A percentile compares a stretch with the other conserved stretches of the same genome.
phyloP scores from a whole-genome alignment of 139 green algal species.

The Klebsormidium nitens region DNA sequence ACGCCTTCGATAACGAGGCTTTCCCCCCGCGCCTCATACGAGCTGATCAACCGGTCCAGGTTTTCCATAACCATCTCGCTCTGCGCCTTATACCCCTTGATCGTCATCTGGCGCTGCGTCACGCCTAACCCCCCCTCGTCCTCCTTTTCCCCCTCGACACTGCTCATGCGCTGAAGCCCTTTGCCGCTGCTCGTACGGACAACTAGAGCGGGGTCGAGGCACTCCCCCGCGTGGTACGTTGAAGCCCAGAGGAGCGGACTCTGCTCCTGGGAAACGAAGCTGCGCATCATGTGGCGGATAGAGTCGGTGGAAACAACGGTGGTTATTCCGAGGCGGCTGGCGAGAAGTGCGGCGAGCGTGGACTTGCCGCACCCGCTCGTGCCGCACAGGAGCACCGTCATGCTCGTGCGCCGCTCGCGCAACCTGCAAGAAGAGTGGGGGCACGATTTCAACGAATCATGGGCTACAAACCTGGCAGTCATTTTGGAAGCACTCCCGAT shows the following conservation, averaged over 20 bases:
- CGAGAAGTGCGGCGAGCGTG: slow-evolving; percentile 86
- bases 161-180: slow-evolving; percentile 12
- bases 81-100: slow-evolving; percentile 82
- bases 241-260: slow-evolving; percentile 78
- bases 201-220: slow-evolving; percentile 18
- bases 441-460: too few species aligned
- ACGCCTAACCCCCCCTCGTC: slow-evolving; percentile 5
- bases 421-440: too few species aligned
- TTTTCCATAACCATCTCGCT: slow-evolving; percentile 68
- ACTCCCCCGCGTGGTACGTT: slow-evolving; percentile 76
- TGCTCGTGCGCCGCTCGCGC: slow-evolving; percentile 35
- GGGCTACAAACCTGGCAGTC: too few species aligned
- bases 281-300: slow-evolving; percentile 70
- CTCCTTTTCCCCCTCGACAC: slow-evolving; percentile 20
- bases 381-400: slow-evolving; percentile 74
- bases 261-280: slow-evolving; percentile 47
- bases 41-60: slow-evolving; percentile 64
- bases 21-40: slow-evolving; percentile 49
- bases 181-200: slow-evolving; percentile 16
- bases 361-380: slow-evolving; percentile 92
- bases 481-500: too few species aligned
- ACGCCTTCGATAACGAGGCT: slow-evolving; percentile 69
- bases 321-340: slow-evolving; percentile 75
- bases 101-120: slow-evolving; percentile 9
- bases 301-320: slow-evolving; percentile 87